These are phyloP conservation scores for Talaromyces verruculosus DNA, from an alignment of 2,329 filamentous ascomycete genomes.

Conservation along the genomic window DNA sequence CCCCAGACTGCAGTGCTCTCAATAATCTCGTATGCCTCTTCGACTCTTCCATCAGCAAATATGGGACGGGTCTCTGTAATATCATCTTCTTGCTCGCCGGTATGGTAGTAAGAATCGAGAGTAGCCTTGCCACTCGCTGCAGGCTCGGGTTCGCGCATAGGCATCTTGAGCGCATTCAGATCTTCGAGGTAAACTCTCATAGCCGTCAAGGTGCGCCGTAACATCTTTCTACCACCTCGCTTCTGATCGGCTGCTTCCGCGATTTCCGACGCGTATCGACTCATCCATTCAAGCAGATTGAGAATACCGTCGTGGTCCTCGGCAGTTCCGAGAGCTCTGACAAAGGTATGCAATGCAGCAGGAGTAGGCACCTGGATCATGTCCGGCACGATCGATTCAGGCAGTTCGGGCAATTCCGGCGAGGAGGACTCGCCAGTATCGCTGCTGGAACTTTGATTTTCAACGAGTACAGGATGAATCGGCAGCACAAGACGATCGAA, in stretches of 20 bases:
- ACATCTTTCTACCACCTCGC: slow-evolving; percentile 39
- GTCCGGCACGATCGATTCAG: slow-evolving; percentile 28
- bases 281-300: slow-evolving; percentile 46
- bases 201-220: slow-evolving; percentile 44
- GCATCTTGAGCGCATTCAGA: slow-evolving; percentile 27
- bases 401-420: background rate
- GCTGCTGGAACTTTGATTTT: background rate
- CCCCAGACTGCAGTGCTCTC: slow-evolving; percentile 36
- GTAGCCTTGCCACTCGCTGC: background rate
- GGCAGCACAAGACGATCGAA: slow-evolving; percentile 40
- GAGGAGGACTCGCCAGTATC: background rate
- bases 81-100: background rate
- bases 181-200: slow-evolving; percentile 43
- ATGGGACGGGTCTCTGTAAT: slow-evolving; percentile 17
- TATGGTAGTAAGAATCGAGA: background rate
- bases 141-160: background rate
- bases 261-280: slow-evolving; percentile 33
- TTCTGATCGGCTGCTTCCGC: slow-evolving; percentile 37
- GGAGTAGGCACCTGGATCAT: slow-evolving; percentile 40
- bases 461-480: slow-evolving; percentile 15
- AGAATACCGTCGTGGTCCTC: slow-evolving; percentile 43
- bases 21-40: slow-evolving; percentile 42
- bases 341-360: slow-evolving; percentile 43
- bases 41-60: slow-evolving; percentile 32
- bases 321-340: slow-evolving; percentile 42